Base-by-base conservation (phyloP, 1,284 basidiomycete species). In the Trametes sp. region DNA sequence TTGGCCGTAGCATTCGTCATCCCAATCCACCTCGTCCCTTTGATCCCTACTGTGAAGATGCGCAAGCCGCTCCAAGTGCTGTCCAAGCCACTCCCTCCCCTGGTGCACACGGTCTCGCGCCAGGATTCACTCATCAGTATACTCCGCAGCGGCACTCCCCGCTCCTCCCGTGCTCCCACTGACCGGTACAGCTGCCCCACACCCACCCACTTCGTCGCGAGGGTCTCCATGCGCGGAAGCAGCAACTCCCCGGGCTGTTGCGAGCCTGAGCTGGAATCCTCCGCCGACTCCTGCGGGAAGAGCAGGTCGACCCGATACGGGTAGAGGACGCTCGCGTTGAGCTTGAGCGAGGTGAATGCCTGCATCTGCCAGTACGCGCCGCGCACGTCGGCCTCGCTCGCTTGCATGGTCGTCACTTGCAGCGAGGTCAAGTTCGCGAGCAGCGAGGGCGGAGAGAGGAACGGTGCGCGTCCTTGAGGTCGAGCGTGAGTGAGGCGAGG, bases 401-500 rank as follows among this genome's bases (percentile, higher is more conserved):
- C 86, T 36, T 81, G 79, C 10, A 87, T 74, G 9, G 81, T 81
- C 4, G 76, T 75, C 41, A 87, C 71, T 49, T 76, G 74, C 36
- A 87, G 78, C 11, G 74, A 73, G 31, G 82, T 74, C 54, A 85
- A 76, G 28, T 73, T 54, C 73, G 74, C 63, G 74, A 81, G 68
- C 38, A 72, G 67, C 41, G 66, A 69, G 61, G 69, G 64, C 58
- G 46, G 68, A 31, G 75, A 69, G 35, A 77, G 72, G 50, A 84
- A 69, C 79, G 84, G 69, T 85, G 80, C 64, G 81, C 79, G 16
- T 73, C 84, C 21, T 82, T 80, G 35, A 87, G 74, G 67, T 85
- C 81, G 62, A 87, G 74, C 42, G 76, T 75, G 36, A 88, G 79
- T 52, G 70, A 75, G 50, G 72, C 71, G 44, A 87, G 73, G n/a